Evolutionary conservation across 139 green algal genomes (phyloP), one percentile per base, ranked within the genome.

Genomic region (Mesotaenium endlicherianum): DNA sequence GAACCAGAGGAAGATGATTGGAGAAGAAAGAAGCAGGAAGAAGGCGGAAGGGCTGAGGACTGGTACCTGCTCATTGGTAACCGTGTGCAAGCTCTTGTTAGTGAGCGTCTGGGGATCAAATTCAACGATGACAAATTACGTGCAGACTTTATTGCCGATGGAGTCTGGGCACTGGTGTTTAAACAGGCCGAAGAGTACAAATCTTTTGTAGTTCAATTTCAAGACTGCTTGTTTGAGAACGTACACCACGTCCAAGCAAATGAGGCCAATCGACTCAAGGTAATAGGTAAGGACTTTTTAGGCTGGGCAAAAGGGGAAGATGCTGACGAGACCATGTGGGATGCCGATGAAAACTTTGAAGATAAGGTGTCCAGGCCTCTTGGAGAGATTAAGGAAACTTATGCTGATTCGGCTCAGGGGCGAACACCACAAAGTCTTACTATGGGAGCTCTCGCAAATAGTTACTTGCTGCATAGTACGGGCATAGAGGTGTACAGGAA

Each of bases 401-500:
- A n/a, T n/a, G n/a, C n/a, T n/a, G n/a, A n/a, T n/a, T n/a, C n/a
- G n/a, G n/a, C n/a, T n/a, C n/a, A n/a, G n/a, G n/a, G n/a, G n/a
- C n/a, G n/a, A n/a, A n/a, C n/a, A n/a, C n/a, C 36, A 47, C 58
- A 87, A 20, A 88, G 70, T 1, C 70, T 87, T 31, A 55, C 53
- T n/a, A 91, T 86, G 60, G 86, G 91, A 20, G 71, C 87, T 4
- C 4, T 47, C 6, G 47, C 17, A 36, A 88, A 77, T 30, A 95
- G 82, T 36, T 98, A 94, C 88, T 76, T 96, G 3, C 69, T 95
- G 80, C 89, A 92, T 34, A 92, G 92, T 50, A 49, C 77, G 41
- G 69, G 90, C 43, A 94, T 98, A 72, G 93, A 95, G 49, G 95
- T 98, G 34, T 92, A 97, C 75, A 76, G 86, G n/a, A 98, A 98